Evolutionary conservation across 192 early-diverging fungal genomes (phyloP), one percentile per base, ranked within the genome.

Genomic region (Spizellomyces sp.): DNA sequence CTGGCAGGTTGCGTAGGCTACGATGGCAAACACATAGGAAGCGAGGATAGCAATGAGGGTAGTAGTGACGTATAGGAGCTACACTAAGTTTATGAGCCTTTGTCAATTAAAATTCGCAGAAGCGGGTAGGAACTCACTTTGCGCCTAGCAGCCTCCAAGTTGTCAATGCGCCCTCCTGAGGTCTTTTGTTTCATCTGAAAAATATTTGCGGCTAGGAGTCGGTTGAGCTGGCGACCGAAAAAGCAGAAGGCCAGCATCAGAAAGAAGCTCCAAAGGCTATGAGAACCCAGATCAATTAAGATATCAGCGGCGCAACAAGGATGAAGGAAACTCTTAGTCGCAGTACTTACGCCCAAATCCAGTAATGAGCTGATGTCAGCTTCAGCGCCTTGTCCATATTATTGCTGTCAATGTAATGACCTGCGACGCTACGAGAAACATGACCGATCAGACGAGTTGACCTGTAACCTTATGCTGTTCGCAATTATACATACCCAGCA

Each of bases 1-100:
- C 15, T 65, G 63, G n/a, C 46, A 12, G 12, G 63, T 65, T 48
- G 63, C 63, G 27, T 65, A 65, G 15, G 63, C 63, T n/a, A 65
- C 27, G 46, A 65, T 65, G 12, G 63, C 63, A 9, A 65, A 14
- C 14, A 27, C 27, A 47, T 65, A 65, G 22, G 44, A 12, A 48
- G 27, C 12, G 12, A 65, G 63, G 15, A 65, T 27, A 5, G n/a
- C 15, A 4, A 46, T 48, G 63, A 65, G 42, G 27, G 46, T 48
- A 10, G 48, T 5, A 12, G 63, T 65, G 43, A 65, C 41, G 63
- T 27, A 27, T 41, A 15, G 5, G 6, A 65, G 63, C 63, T 65
- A 48, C 15, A 65, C 14, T 6, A 48, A 46, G 46, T 14, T 46
- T 15, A 43, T n/a, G n/a, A 62, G 15, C 60, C n/a, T 6, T 22